Evolutionary conservation across 768 basidiomycete genomes (phyloP).

Genomic region (Lentinula raphanica): DNA sequence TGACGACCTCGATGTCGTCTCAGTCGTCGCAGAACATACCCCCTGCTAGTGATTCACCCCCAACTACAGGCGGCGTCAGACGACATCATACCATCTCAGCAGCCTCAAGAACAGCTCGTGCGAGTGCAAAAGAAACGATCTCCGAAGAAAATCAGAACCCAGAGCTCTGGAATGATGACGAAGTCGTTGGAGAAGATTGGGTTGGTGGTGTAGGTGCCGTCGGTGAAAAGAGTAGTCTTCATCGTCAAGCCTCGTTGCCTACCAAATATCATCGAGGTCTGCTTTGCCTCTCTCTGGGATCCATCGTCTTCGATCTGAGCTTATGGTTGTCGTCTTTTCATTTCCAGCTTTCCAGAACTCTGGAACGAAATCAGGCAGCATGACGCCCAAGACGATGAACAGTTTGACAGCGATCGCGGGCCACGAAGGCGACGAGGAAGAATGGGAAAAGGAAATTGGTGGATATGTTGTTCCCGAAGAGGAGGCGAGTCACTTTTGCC

Average conservation of each 20-base stretch:
- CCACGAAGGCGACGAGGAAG: constrained; percentile 84
- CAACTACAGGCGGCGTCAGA: constrained; percentile 43
- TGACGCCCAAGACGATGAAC: constrained; percentile 71
- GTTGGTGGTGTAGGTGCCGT: constrained; percentile 77
- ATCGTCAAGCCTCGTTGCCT: constrained; percentile 77
- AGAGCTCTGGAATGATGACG: constrained; percentile 67
- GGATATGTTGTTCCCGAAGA: constrained; percentile 49
- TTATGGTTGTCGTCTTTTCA: constrained; percentile 12
- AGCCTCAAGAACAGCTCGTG: constrained; percentile 59
- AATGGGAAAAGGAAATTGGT: constrained; percentile 74
- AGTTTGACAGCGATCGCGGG: constrained; percentile 82
- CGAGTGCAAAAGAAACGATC: constrained; percentile 56
- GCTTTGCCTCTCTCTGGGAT: constrained; percentile 15
- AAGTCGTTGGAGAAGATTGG: constrained; percentile 77
- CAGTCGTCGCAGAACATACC: constrained; percentile 1
- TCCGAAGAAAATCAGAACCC: constrained; percentile 62
- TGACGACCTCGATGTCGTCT: constrained; percentile 8
- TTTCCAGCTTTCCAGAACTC: constrained; percentile 46
- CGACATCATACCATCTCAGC: constrained; percentile 82
- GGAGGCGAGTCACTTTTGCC: background rate
- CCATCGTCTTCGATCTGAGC: background rate
- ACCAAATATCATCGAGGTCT: constrained; percentile 75
- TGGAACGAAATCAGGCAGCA: constrained; percentile 50
- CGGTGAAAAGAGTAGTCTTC: constrained; percentile 75
- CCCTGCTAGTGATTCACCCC: background rate